These are phyloP conservation scores for Saccharomycopsis hybrid DNA, from an alignment of 1,139 yeast genomes.

Conservation along the genomic window DNA sequence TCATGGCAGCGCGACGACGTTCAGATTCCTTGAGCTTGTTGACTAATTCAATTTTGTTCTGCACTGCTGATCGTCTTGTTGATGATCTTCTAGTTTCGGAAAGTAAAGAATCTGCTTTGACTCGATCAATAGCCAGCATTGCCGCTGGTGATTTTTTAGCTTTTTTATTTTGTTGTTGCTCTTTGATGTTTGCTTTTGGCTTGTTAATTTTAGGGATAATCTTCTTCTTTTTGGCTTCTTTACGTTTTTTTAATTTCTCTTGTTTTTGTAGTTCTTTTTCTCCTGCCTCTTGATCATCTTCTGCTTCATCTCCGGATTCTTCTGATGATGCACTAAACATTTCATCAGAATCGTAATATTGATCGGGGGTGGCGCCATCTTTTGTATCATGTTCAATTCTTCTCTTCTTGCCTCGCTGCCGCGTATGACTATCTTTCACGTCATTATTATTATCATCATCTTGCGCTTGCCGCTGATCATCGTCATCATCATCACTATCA, in stretches of 20 bases:
- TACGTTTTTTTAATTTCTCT: constrained; percentile 40
- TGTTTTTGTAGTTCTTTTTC: constrained; percentile 55
- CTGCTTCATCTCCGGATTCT: constrained; percentile 43
- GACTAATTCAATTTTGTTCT: constrained; percentile 71
- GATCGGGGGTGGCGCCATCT: constrained; percentile 2
- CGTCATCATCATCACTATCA: constrained; percentile 25
- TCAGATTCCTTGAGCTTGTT: constrained; percentile 69
- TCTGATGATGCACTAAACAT: constrained; percentile 51
- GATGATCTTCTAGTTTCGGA: constrained; percentile 60
- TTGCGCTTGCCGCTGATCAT: neutral
- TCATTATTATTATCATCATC: constrained; percentile 24
- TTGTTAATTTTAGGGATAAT: constrained; percentile 43
- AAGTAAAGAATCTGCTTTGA: constrained; percentile 44
- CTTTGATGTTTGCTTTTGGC: constrained; percentile 30
- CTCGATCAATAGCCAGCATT: constrained; percentile 24
- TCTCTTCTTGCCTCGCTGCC: neutral
- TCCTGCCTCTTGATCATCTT: constrained; percentile 57
- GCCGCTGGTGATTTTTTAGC: constrained; percentile 21
- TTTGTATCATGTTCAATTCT: neutral
- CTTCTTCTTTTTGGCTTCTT: constrained; percentile 34
- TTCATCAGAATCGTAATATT: constrained; percentile 31
- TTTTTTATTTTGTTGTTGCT: constrained; percentile 22
- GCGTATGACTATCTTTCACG: constrained; percentile 15
- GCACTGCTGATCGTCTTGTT: constrained; percentile 70
- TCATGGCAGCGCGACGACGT: constrained; percentile 46